Evolutionary conservation across 2,329 filamentous ascomycete genomes (phyloP), one percentile per base, ranked within the genome.

Genomic region (Exophiala sideris): DNA sequence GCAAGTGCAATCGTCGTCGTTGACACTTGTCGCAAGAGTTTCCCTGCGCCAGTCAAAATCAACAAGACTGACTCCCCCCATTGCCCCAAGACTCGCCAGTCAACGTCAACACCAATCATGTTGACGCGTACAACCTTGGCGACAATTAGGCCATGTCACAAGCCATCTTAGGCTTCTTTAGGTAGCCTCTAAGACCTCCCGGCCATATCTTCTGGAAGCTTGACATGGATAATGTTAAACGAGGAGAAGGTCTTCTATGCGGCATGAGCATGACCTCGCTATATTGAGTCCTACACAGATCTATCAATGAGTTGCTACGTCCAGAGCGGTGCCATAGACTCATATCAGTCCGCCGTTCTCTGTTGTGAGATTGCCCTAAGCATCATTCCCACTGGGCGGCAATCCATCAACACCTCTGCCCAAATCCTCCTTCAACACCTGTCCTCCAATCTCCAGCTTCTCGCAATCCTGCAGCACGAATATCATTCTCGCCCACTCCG

Each of bases 401-500:
- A 63, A 33, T 6, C 59, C 60, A 32, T 60, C 59, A n/a, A 51
- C 40, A 12, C 52, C 52, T 32, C 55, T 48, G 6, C 57, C 61
- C 45, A 63, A 38, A 41, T 63, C 59, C 44, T 63, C 61, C 48
- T 63, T 63, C 54, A 63, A 38, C 12, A 45, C 56, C 41, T 57
- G 44, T 2, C 60, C 62, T 29, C 49, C 62, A 21, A 62, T 47
- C 48, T 59, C 57, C 54, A 64, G 20, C 29, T 57, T 60, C 53
- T 62, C 45, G 39, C 57, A 56, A 36, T 64, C 62, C 50, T 62
- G 60, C 49, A 62, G 40, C 35, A 64, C 55, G 20, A 61, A 64
- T 48, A 64, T 60, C 62, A 64, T 64, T 34, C 62, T 48, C 5
- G 57, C 58, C 62, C 62, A 64, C 9, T 62, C 58, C 6, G 58